Evolutionary conservation across 2,329 filamentous ascomycete species (phyloP), one percentile per base, ranked within the genome.

Genomic region (Zymoseptoria ardabiliae): DNA sequence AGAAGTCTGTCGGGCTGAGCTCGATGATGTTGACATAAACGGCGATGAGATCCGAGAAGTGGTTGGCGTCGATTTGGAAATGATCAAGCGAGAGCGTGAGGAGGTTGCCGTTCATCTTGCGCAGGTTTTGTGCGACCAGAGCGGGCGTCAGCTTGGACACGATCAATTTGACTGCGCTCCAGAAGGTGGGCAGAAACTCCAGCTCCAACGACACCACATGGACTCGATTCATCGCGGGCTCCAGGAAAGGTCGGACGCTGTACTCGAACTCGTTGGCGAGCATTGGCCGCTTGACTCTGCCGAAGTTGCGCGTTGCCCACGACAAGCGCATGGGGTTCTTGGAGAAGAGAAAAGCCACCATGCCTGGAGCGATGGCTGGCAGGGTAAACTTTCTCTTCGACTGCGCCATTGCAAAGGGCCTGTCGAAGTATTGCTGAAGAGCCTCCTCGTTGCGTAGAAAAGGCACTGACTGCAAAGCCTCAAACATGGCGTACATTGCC

Each of bases 331-430:
- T 76, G 22, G 79, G 75, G 63, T 93, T 85, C 28, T 83, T 77
- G 65, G 89, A 87, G 69, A 96, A 97, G 2, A 97, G 80, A 67
- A 97, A 97, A 20, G 82, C 85, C 2, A 88, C 89, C 80, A 94
- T 90, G 11, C 90, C 90, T 1, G 93, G 92, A 2, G 95, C 81
- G 58, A 82, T 90, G 23, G 86, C 83, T 1, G 85, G 84, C 23
- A 96, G 81, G 69, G 88, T 91, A 19, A 97, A 79, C n/a, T 85
- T 84, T 57, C 84, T 91, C 69, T 87, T 92, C 13, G 84, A 84
- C 73, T 93, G 90, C 2, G 95, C 85, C 21, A 91, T 81, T 65
- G 84, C 81, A 72, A 97, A 97, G 10, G 95, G 90, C 65, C 82
- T 85, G 71, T 96, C 89, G 71, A 97, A 96, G 64, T 86, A 81